Evolutionary conservation across 768 basidiomycete genomes (phyloP).

Genomic region (Mycena amicta): DNA sequence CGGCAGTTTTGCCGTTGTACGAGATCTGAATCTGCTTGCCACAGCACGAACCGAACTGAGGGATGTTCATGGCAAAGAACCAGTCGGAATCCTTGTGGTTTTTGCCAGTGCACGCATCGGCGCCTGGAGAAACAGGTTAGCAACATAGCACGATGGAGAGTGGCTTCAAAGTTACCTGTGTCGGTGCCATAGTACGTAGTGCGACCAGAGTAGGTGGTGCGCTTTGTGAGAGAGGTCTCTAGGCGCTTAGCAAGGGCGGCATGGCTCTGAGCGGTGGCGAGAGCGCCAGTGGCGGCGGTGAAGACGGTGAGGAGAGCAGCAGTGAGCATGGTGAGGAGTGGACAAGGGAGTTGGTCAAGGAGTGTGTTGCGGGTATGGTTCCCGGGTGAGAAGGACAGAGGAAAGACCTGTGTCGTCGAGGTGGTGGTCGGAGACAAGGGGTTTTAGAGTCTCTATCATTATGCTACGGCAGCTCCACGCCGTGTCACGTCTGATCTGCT

Average conservation of each 20-base stretch:
- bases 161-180: background rate
- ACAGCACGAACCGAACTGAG: slow-evolving; percentile 11
- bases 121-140: background rate
- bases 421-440: background rate
- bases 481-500: background rate
- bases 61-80: background rate
- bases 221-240: background rate
- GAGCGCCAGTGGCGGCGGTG: background rate
- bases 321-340: background rate
- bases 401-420: slow-evolving; percentile 1
- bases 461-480: background rate
- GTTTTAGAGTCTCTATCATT: background rate
- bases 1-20: slow-evolving; percentile 9
- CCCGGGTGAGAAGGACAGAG: background rate
- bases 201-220: background rate
- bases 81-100: background rate
- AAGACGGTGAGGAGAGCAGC: background rate
- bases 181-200: background rate
- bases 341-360: background rate
- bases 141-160: background rate
- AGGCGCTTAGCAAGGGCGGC: background rate
- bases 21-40: slow-evolving; percentile 7
- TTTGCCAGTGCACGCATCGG: background rate
- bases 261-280: background rate
- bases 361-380: background rate